Base-by-base conservation (phyloP, 2,329 filamentous ascomycete genomes). In the Cercospora sojina region DNA sequence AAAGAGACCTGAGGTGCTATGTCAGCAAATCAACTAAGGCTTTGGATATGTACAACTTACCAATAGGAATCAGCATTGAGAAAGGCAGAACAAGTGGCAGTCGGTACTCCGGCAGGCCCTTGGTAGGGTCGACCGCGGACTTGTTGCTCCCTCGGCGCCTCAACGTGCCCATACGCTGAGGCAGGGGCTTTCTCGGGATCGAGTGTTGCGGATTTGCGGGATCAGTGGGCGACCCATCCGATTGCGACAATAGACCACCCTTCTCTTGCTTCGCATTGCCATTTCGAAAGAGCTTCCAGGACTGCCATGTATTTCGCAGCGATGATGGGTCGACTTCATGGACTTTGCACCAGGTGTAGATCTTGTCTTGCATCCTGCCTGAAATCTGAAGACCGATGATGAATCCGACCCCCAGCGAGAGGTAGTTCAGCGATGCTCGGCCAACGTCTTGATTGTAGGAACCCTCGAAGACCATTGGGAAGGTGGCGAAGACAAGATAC, bases 11-110 rank as follows among this genome's bases (percentile, higher is more conserved):
- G 10, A 12, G 13, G n/a, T 16, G 4, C 5, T 10, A 16, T 6
- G n/a, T 57, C n/a, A 57, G 47, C 13, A 1, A 0, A 25, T 27
- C 12, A 1, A 23, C 5, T 7, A 12, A 57, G 29, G 10, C 2
- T 1, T 2, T 20, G 27, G 6, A 20, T 5, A 29, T 6, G 31
- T 5, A 35, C 10, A 62, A 25, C 49, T 57, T 56, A 56, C 49
- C 72, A 13, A 72, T 65, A 10, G 71, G 69, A 4, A 72, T 66
- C 10, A 74, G 65, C 18, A 70, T 53, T n/a, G 64, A 65, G 58
- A 68, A 83, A 12, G 83, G 77, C 64, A 87, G 82, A 75, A 89
- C 84, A 0, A 83, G 78, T 0, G 84, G 83, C 0, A 80, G 73
- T 5, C 79, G 76, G 47, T 77, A 80, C 60, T 81, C 79, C 7